Evolutionary conservation across 805 yeast species (phyloP).

Genomic region (Kuraishia molischiana): DNA sequence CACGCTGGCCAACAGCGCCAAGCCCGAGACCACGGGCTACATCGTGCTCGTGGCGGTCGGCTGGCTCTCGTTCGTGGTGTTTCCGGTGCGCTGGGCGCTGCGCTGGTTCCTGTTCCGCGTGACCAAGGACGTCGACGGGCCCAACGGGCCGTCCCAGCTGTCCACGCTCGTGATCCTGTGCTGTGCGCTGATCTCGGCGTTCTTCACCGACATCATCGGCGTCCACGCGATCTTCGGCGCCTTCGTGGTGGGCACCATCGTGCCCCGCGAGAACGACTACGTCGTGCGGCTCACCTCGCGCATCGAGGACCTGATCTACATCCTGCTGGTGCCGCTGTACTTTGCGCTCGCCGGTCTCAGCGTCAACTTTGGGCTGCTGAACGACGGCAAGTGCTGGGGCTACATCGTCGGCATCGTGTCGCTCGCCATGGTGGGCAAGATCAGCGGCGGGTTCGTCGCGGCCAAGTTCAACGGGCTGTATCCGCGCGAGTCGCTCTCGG

Average conservation of each 20-base stretch:
- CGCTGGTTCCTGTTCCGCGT: constrained; percentile 30
- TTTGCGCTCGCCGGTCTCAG: constrained; percentile 74
- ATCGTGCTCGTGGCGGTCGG: constrained; percentile 57
- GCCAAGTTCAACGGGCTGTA: constrained; percentile 52
- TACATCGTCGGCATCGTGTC: constrained; percentile 58
- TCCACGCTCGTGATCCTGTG: constrained; percentile 47
- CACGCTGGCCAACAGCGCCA: constrained; percentile 64
- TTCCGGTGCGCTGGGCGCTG: constrained; percentile 44
- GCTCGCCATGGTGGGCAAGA: constrained; percentile 60
- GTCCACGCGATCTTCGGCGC: constrained; percentile 86
- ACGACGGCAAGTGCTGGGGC: constrained; percentile 69
- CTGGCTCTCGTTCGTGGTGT: constrained; percentile 55
- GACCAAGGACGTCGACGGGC: constrained; percentile 35
- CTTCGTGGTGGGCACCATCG: constrained; percentile 63
- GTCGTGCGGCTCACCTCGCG: constrained; percentile 62
- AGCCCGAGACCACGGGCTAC: constrained; percentile 61
- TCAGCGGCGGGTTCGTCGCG: constrained; percentile 56
- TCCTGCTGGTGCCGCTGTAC: constrained; percentile 65
- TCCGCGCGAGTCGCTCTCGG: constrained; percentile 69
- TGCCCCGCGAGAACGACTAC: constrained; percentile 70
- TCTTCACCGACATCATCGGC: constrained; percentile 76
- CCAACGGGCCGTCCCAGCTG: constrained; percentile 54
- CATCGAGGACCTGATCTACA: constrained; percentile 69
- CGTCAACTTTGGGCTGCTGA: constrained; percentile 54
- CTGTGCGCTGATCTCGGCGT: constrained; percentile 55